phyloP scores from a whole-genome alignment of 306 rosid species.

The Trichosanthes truncata region DNA sequence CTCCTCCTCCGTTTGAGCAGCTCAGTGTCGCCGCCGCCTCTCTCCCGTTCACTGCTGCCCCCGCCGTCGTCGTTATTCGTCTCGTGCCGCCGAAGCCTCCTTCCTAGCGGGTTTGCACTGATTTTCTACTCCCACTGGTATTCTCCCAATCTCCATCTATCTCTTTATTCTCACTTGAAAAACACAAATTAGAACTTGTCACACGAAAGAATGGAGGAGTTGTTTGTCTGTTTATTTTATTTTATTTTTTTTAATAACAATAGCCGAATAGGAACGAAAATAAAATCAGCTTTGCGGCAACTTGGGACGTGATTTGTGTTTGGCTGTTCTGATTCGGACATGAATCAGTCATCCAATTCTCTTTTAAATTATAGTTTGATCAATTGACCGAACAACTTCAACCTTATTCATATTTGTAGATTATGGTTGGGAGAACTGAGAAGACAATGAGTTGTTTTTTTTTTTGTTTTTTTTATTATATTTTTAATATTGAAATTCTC shows the following conservation, averaged over 20 bases:
- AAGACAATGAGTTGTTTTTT: neutral
- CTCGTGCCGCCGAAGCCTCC: neutral
- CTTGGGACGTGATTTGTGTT: neutral
- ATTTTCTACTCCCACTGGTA: neutral
- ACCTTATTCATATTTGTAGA: too few species aligned
- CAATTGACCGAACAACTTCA: neutral
- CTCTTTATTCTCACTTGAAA: neutral
- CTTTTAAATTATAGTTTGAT: neutral
- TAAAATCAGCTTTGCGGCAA: neutral
- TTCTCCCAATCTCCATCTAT: neutral
- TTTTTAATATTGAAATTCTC: too few species aligned
- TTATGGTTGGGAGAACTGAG: neutral
- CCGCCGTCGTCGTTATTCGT: neutral
- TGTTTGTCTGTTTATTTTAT: too few species aligned
- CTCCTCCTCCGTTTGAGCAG: too few species aligned
- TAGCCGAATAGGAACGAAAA: neutral
- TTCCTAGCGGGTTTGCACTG: neutral
- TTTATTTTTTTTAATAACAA: too few species aligned
- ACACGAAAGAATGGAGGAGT: neutral
- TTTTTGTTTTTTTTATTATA: too few species aligned
- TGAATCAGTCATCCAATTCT: neutral
- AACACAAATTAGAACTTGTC: neutral
- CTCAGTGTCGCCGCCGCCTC: too few species aligned
- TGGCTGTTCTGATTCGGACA: too few species aligned
- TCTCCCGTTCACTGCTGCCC: too few species aligned